These are phyloP conservation scores for Diplodia corticola DNA, from an alignment of 2,329 filamentous ascomycete genomes.

Conservation along the genomic window DNA sequence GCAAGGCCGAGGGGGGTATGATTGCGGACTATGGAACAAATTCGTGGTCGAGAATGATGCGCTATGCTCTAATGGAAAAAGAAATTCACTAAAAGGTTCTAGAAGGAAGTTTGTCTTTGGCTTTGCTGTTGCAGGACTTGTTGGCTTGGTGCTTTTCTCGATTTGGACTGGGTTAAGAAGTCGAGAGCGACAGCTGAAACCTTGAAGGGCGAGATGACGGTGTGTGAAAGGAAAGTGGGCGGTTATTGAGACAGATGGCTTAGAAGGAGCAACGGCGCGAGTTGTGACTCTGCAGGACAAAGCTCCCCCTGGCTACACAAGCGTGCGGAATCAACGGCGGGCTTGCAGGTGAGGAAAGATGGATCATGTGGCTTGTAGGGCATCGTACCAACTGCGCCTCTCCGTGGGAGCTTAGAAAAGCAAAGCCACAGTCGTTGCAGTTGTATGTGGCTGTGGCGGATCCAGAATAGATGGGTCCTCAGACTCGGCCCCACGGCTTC, in stretches of 20 bases:
- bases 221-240: background rate
- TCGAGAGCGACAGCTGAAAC: background rate
- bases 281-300: background rate
- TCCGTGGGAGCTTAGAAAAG: background rate
- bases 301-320: background rate
- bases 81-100: background rate
- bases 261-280: background rate
- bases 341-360: background rate
- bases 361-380: background rate
- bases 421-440: background rate
- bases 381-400: background rate
- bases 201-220: background rate
- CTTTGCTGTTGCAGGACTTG: background rate
- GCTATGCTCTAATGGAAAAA: background rate
- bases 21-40: background rate
- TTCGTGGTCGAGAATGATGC: background rate
- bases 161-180: background rate
- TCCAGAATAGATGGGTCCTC: background rate
- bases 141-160: background rate
- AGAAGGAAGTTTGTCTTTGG: background rate
- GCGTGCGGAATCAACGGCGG: background rate
- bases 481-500: background rate
- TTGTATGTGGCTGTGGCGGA: background rate
- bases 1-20: background rate
- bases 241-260: background rate